phyloP scores from a whole-genome alignment of 345 rosid genomes.

The Salix caprea region DNA sequence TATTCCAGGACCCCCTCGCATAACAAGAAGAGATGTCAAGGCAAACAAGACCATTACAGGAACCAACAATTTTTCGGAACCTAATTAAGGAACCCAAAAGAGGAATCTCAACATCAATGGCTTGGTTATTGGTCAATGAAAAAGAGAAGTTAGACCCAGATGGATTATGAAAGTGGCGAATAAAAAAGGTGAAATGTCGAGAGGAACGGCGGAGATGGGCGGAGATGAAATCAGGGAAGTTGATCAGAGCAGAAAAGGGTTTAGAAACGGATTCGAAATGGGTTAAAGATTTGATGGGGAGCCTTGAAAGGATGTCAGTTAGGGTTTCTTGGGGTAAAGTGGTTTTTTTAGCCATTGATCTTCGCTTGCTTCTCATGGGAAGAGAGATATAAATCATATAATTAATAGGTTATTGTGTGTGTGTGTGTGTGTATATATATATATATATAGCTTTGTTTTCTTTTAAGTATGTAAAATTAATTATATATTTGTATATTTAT shows the following conservation, averaged over 20 bases:
- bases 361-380: conserved; percentile 18
- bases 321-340: not conserved
- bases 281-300: conserved; percentile 35
- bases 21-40: conserved; percentile 30
- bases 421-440: too few species aligned
- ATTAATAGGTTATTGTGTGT: too few species aligned
- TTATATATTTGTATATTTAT: too few species aligned
- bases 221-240: conserved; percentile 22
- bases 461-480: too few species aligned
- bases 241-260: conserved; percentile 22
- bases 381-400: too few species aligned
- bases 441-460: too few species aligned
- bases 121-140: not conserved
- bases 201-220: conserved; percentile 31
- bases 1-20: conserved; percentile 33
- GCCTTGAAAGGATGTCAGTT: conserved; percentile 27
- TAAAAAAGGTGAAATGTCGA: conserved; percentile 12
- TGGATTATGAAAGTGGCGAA: conserved; percentile 22
- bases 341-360: conserved; percentile 7
- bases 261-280: conserved; percentile 41
- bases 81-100: not conserved
- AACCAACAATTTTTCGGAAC: conserved; percentile 35
- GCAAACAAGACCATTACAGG: conserved; percentile 35
- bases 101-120: not conserved
- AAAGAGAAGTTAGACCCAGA: conserved; percentile 3